Conservation (phyloP, 257 asterid genomes). For the Salvia hispanica region DNA sequence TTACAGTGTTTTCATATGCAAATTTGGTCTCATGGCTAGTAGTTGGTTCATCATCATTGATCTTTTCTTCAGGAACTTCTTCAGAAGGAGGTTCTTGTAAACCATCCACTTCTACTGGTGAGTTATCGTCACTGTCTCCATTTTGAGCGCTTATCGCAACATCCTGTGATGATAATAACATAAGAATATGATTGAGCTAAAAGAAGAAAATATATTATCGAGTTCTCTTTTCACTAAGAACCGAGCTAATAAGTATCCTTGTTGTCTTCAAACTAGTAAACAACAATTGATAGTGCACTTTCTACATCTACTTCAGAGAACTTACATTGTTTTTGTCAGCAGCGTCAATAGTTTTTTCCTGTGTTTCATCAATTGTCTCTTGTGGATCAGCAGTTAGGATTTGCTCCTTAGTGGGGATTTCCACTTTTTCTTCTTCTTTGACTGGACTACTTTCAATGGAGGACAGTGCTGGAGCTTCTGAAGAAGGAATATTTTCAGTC, state of each 20-base stretch:
- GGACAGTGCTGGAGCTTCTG: slow-evolving; percentile 18
- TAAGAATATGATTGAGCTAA: slow-evolving; percentile 13
- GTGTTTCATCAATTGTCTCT: slow-evolving; percentile 16
- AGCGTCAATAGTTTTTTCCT: slow-evolving; percentile 31
- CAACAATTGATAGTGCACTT: slow-evolving; percentile 7
- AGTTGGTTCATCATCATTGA: neutral
- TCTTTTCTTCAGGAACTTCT: neutral
- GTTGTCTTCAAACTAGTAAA: neutral
- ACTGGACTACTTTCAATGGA: slow-evolving; percentile 15
- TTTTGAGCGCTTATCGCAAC: slow-evolving; percentile 11
- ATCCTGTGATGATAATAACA: slow-evolving; percentile 29
- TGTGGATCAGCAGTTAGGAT: slow-evolving; percentile 18
- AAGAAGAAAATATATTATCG: neutral
- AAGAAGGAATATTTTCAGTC: slow-evolving; percentile 13
- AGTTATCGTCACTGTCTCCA: slow-evolving; percentile 18
- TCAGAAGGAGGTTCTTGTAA: slow-evolving; percentile 23
- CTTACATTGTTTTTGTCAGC: slow-evolving; percentile 16
- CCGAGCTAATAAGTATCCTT: neutral
- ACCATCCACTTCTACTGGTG: slow-evolving; percentile 20
- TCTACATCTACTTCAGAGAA: slow-evolving; percentile 16
- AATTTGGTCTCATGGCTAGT: no score
- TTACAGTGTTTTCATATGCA: no score
- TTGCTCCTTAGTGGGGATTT: slow-evolving; percentile 23
- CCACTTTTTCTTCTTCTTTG: slow-evolving; percentile 24
- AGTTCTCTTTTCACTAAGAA: neutral